Evolutionary conservation across 306 rosid species (phyloP).

Genomic region (Malus fusca): DNA sequence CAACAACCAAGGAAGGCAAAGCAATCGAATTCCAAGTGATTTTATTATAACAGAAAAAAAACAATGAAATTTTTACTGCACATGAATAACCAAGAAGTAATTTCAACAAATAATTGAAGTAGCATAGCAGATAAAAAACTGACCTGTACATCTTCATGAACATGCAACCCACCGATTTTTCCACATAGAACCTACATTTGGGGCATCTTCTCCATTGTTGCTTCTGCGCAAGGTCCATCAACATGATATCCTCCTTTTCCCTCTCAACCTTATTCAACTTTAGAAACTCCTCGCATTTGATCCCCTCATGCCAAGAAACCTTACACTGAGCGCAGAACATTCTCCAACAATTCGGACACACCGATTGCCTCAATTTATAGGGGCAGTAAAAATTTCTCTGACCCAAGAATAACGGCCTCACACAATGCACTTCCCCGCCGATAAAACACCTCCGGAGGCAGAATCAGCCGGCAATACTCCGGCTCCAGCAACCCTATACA

Average conservation of each 20-base stretch:
- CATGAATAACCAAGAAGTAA: background rate
- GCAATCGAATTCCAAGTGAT: too few species aligned
- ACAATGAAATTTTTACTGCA: background rate
- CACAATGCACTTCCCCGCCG: constrained; percentile 40
- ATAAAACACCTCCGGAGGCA: constrained; percentile 33
- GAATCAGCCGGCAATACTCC: constrained; percentile 26
- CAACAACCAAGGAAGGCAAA: background rate
- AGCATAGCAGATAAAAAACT: background rate
- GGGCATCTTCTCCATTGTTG: constrained; percentile 55
- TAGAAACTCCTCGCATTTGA: constrained; percentile 39
- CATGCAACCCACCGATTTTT: constrained; percentile 16
- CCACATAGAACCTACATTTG: constrained; percentile 36
- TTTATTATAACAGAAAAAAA: background rate
- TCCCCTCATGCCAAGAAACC: constrained; percentile 58
- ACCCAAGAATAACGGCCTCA: constrained; percentile 16
- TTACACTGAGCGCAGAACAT: constrained; percentile 48
- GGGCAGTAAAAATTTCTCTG: constrained; percentile 43
- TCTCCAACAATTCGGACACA: constrained; percentile 55
- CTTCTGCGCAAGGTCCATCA: constrained; percentile 24
- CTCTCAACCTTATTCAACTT: constrained; percentile 24
- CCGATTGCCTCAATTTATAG: constrained; percentile 22
- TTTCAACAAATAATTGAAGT: background rate
- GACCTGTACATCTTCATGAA: constrained; percentile 6
- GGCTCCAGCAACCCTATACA: constrained; percentile 34
- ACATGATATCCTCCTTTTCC: constrained; percentile 30